Evolutionary conservation across 257 asterid genomes (phyloP).

Genomic region (Asclepias syriaca): DNA sequence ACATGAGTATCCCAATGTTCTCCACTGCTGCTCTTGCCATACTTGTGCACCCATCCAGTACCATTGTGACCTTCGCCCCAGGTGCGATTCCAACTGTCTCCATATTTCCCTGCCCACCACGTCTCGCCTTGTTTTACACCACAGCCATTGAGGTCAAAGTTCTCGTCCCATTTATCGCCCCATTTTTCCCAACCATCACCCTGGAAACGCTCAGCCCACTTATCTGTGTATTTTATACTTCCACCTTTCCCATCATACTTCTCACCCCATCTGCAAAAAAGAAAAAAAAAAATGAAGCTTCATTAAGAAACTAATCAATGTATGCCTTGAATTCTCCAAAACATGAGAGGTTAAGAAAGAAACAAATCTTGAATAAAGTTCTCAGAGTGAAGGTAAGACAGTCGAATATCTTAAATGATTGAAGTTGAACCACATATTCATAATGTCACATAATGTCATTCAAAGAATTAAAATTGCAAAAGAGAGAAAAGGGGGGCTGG

Average conservation of each 20-base stretch:
- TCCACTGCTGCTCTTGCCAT: conserved; percentile 92
- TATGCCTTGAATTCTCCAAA: background rate
- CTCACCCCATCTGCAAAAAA: conserved; percentile 83
- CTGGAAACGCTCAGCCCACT: conserved; percentile 92
- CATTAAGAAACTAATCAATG: background rate
- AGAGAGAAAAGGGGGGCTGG: conserved; percentile 12
- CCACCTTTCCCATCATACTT: conserved; percentile 86
- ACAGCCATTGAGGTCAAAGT: conserved; percentile 37
- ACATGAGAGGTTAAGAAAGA: background rate
- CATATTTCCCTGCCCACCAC: conserved; percentile 89
- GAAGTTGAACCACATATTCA: background rate
- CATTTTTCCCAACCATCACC: conserved; percentile 92
- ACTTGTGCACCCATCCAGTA: conserved; percentile 96
- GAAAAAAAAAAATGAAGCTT: background rate
- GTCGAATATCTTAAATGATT: background rate
- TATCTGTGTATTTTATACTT: conserved; percentile 82
- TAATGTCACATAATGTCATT: too few species aligned
- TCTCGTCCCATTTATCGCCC: conserved; percentile 99
- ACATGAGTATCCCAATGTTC: conserved; percentile 96
- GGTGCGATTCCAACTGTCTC: conserved; percentile 89
- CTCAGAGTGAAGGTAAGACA: too few species aligned
- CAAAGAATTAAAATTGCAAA: background rate
- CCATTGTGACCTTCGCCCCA: conserved; percentile 99
- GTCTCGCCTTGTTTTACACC: conserved; percentile 96
- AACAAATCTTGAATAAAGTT: background rate